A percentile compares a stretch with the other conserved stretches of the same genome.
phyloP scores from a whole-genome alignment of 306 rosid genomes.

The Cyamopsis tetragonoloba region DNA sequence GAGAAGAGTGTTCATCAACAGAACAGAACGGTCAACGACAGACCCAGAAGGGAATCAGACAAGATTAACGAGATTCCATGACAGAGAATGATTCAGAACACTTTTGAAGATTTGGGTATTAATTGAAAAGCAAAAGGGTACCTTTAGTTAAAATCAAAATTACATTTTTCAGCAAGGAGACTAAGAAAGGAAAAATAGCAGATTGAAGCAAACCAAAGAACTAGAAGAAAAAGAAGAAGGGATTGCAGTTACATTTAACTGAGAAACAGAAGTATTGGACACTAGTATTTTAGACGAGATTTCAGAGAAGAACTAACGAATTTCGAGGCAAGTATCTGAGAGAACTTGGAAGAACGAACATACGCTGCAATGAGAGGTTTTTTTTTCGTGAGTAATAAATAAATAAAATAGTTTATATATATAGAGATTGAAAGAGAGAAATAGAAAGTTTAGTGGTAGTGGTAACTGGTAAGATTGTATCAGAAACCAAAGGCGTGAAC shows the following conservation, averaged over 20 bases:
- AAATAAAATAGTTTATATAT: constrained; percentile 34
- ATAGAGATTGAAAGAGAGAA: constrained; percentile 7
- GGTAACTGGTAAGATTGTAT: background rate
- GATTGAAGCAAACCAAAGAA: constrained; percentile 21
- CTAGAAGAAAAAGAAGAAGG: background rate
- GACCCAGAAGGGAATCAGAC: constrained; percentile 18
- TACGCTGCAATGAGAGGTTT: constrained; percentile 25
- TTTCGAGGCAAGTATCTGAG: constrained; percentile 19
- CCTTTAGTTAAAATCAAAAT: constrained; percentile 32
- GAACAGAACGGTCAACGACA: constrained; percentile 20
- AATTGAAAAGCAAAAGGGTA: constrained; percentile 35
- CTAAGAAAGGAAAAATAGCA: background rate
- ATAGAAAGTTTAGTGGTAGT: background rate
- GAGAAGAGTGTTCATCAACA: constrained; percentile 39
- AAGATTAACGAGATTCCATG: constrained; percentile 72
- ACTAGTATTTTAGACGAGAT: constrained; percentile 15
- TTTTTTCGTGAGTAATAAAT: constrained; percentile 40
- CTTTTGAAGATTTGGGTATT: constrained; percentile 39
- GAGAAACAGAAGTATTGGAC: constrained; percentile 18
- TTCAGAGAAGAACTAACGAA: constrained; percentile 28
- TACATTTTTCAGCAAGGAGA: constrained; percentile 50
- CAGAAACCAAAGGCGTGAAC: background rate
- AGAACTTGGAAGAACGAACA: constrained; percentile 15
- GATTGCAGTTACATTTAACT: constrained; percentile 55
- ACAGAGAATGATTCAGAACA: constrained; percentile 45